A percentile compares a stretch with the other conserved stretches of the same genome.
Evolutionary conservation across 306 rosid genomes (phyloP).

Genomic region (Crataegus laevigata): DNA sequence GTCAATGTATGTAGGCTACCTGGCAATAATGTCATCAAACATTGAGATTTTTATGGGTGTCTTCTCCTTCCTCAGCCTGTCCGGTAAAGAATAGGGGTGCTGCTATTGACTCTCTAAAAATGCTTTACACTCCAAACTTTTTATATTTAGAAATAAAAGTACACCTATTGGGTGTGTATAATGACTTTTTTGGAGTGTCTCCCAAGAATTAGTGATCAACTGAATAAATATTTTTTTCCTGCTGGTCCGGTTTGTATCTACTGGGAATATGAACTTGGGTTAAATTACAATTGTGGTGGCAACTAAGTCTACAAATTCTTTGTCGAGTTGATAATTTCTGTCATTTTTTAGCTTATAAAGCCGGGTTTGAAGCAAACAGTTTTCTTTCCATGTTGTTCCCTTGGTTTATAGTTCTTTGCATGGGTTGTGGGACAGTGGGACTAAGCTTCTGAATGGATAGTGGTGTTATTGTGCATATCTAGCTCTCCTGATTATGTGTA

Average conservation of each 20-base stretch:
- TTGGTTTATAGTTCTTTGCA: not conserved
- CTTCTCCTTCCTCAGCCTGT: too few relatives aligned
- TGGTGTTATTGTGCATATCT: not conserved
- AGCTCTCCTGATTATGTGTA: not conserved
- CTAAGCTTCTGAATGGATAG: not conserved
- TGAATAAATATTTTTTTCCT: too few relatives aligned
- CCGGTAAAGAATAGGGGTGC: too few relatives aligned
- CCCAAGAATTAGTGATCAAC: too few relatives aligned
- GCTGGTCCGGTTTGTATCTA: too few relatives aligned
- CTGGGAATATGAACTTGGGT: not conserved
- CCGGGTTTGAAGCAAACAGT: not conserved
- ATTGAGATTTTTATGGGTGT: too few relatives aligned
- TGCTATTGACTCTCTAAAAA: too few relatives aligned
- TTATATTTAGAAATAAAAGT: too few relatives aligned
- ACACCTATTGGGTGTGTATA: too few relatives aligned
- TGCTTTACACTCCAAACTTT: too few relatives aligned
- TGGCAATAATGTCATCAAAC: not conserved
- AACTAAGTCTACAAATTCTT: not conserved
- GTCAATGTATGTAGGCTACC: not conserved
- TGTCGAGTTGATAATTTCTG: not conserved
- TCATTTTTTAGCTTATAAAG: not conserved
- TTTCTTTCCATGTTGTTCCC: not conserved
- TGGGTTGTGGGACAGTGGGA: not conserved
- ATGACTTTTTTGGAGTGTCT: too few relatives aligned
- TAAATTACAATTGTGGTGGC: not conserved